Percentiles rank a stretch among this genome's conserved stretches.
These are phyloP conservation scores for Ogataea naganishii DNA, from an alignment of 805 yeast genomes.

Conservation along the genomic window DNA sequence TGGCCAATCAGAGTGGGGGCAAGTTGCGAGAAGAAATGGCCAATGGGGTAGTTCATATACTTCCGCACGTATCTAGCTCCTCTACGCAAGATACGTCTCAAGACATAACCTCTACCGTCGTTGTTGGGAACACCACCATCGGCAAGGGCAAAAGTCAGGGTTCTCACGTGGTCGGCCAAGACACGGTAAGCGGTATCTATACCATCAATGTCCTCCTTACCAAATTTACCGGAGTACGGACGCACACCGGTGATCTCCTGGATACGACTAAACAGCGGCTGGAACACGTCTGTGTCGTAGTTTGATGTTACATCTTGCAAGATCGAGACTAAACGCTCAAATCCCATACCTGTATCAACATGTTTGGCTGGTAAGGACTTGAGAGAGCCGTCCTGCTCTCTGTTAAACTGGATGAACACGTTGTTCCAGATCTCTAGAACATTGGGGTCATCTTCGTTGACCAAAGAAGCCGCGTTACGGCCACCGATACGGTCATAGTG, in stretches of 20 bases:
- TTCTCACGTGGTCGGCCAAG: constrained; percentile 96
- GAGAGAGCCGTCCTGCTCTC: constrained; percentile 80
- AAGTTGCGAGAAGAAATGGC: constrained; percentile 83
- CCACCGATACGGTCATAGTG: constrained; percentile 99
- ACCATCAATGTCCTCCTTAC: constrained; percentile 87
- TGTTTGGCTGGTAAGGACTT: constrained; percentile 88
- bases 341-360: constrained; percentile 98
- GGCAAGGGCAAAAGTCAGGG: constrained; percentile 89
- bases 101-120: constrained; percentile 97
- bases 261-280: constrained; percentile 77
- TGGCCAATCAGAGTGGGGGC: constrained; percentile 91
- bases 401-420: constrained; percentile 93
- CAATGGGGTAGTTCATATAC: constrained; percentile 92
- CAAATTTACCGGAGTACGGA: constrained; percentile 87
- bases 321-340: constrained; percentile 92
- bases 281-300: constrained; percentile 95
- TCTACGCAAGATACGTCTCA: constrained; percentile 94
- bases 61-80: constrained; percentile 96
- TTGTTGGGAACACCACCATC: constrained; percentile 99
- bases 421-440: constrained; percentile 97
- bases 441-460: constrained; percentile 95
- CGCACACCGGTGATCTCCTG: constrained; percentile 92
- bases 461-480: constrained; percentile 85
- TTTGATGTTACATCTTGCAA: constrained; percentile 87
- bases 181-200: constrained; percentile 98